A percentile compares a stretch with the other conserved stretches of the same genome.
These are phyloP conservation scores for Trichoderma guizhouense DNA, from an alignment of 2,329 filamentous ascomycete genomes.

Conservation along the genomic window DNA sequence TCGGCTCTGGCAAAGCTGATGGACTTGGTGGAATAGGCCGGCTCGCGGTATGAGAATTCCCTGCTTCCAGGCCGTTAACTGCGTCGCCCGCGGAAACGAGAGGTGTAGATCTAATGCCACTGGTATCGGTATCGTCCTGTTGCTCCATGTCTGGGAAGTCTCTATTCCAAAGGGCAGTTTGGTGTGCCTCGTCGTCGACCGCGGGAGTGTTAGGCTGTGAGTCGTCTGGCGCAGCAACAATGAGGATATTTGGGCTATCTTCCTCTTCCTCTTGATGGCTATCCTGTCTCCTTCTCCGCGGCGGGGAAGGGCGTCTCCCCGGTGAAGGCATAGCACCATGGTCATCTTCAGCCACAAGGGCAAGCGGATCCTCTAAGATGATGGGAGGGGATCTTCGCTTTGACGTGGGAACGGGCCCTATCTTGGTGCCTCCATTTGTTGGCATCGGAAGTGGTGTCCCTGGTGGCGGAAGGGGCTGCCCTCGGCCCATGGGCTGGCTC, in stretches of 20 bases:
- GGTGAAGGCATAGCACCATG: conserved; percentile 26
- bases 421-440: conserved; percentile 59
- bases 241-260: conserved; percentile 52
- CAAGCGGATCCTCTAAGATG: conserved; percentile 21
- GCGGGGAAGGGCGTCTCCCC: conserved; percentile 47
- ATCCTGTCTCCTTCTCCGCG: conserved; percentile 37
- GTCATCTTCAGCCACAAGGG: conserved; percentile 26
- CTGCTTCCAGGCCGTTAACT: neutral
- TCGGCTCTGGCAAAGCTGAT: neutral
- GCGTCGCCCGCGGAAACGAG: neutral
- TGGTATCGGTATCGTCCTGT: neutral
- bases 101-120: neutral
- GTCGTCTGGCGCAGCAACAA: conserved; percentile 63
- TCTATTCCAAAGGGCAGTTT: conserved; percentile 16
- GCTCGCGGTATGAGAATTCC: neutral
- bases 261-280: conserved; percentile 35
- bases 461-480: conserved; percentile 76
- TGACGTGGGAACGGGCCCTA: conserved; percentile 54
- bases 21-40: conserved; percentile 20
- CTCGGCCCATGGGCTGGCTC: conserved; percentile 73
- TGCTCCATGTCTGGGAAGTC: neutral
- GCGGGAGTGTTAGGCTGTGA: conserved; percentile 56
- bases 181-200: conserved; percentile 32
- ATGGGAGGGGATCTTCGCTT: conserved; percentile 60
- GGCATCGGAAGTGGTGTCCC: conserved; percentile 70